These are phyloP conservation scores for Eucalyptus paniculata DNA, from an alignment of 345 rosid species.

Conservation along the genomic window DNA sequence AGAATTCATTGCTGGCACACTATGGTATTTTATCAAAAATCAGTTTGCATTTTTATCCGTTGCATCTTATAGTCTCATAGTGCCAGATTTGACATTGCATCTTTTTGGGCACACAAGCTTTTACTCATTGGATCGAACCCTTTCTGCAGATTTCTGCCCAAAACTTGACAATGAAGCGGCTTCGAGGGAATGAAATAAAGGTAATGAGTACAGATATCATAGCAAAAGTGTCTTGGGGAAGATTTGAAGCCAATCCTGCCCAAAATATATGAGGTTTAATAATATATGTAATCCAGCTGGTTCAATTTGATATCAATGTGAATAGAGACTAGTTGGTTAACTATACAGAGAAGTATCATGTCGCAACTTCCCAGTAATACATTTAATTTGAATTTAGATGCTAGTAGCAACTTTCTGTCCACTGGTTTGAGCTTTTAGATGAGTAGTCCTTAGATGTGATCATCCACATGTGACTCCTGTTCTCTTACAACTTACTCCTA, in stretches of 20 bases:
- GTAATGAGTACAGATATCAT: constrained; percentile 8
- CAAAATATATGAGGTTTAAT: not conserved
- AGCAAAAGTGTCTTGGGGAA: not conserved
- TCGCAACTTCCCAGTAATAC: not conserved
- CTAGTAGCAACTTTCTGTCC: not conserved
- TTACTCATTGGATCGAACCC: not conserved
- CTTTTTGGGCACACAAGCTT: not conserved
- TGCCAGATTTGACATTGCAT: not conserved
- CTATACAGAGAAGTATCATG: not conserved
- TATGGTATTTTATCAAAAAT: not conserved
- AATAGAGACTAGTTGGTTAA: not conserved
- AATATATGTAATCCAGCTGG: not conserved
- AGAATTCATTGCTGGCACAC: not conserved
- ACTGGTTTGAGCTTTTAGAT: not conserved
- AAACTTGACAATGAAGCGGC: constrained; percentile 80
- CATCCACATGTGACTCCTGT: not conserved
- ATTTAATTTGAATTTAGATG: not conserved
- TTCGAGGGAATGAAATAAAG: constrained; percentile 84
- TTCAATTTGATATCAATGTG: not conserved
- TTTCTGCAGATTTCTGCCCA: constrained; percentile 64
- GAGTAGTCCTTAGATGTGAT: not conserved
- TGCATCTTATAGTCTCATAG: not conserved
- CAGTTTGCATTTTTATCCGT: not conserved
- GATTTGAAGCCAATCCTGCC: not conserved
- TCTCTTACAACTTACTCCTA: not conserved